These are phyloP conservation scores for Sugiyamaella marilandica DNA, from an alignment of 805 yeast species.

Conservation along the genomic window DNA sequence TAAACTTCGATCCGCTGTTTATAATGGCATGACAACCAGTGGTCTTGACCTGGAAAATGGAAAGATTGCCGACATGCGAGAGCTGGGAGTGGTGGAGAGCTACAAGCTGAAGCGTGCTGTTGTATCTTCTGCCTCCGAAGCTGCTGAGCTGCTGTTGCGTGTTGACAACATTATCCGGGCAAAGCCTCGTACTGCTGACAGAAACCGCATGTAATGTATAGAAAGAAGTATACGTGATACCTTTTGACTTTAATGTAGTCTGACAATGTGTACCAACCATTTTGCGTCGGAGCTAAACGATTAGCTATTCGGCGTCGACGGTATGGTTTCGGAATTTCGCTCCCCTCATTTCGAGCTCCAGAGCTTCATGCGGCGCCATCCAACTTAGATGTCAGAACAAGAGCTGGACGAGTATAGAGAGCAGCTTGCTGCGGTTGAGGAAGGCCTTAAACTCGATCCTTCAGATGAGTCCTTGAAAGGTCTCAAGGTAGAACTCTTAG, in stretches of 20 bases:
- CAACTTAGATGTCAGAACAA: conserved; percentile 15
- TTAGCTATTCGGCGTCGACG: too few species aligned
- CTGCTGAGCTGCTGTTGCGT: conserved; percentile 90
- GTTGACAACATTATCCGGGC: conserved; percentile 97
- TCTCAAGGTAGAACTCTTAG: conserved; percentile 29
- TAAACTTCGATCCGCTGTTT: conserved; percentile 82
- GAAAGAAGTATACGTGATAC: background rate
- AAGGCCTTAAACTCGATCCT: conserved; percentile 26
- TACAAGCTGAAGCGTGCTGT: conserved; percentile 90
- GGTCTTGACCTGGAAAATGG: conserved; percentile 89
- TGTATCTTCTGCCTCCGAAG: conserved; percentile 94
- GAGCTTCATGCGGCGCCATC: too few species aligned
- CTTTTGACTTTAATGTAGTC: too few species aligned
- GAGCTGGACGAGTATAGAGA: conserved; percentile 32
- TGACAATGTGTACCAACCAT: too few species aligned
- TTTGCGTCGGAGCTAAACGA: too few species aligned
- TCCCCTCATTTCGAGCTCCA: too few species aligned
- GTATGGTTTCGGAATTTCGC: too few species aligned
- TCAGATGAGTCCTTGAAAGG: conserved; percentile 25
- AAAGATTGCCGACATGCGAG: conserved; percentile 87
- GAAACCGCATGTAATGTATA: conserved; percentile 43
- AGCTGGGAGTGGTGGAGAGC: conserved; percentile 86
- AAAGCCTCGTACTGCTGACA: conserved; percentile 93
- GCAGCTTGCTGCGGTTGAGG: conserved; percentile 31
- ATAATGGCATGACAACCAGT: conserved; percentile 85